Evolutionary conservation across 805 yeast genomes (phyloP).

Genomic region (Zygosaccharomyces kombuchaensis): DNA sequence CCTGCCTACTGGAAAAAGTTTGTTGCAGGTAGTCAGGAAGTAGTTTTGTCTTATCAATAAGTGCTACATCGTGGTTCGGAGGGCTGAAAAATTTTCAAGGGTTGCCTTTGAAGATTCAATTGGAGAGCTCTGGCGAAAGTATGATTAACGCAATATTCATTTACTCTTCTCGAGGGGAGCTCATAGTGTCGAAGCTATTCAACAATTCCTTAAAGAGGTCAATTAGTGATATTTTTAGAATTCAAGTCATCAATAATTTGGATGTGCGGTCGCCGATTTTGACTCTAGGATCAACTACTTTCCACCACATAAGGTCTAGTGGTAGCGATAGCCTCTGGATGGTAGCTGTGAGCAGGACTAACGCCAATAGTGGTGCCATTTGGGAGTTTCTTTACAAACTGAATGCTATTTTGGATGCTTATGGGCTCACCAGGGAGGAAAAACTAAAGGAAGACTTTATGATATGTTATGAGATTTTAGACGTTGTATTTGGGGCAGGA

Average conservation of each 20-base stretch:
- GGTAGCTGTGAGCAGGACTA: slow-evolving; percentile 85
- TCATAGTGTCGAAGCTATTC: slow-evolving; percentile 67
- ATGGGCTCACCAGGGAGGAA: slow-evolving; percentile 39
- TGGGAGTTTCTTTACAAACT: slow-evolving; percentile 74
- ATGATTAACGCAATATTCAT: slow-evolving; percentile 86
- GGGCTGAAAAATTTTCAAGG: not conserved
- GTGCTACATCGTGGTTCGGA: not conserved
- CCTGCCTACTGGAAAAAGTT: not conserved
- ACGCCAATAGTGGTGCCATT: slow-evolving; percentile 75
- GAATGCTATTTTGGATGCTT: slow-evolving; percentile 47
- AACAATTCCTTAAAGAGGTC: slow-evolving; percentile 73
- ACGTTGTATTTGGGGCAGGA: slow-evolving; percentile 48
- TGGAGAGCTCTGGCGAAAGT: not conserved
- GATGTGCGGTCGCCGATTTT: slow-evolving; percentile 61
- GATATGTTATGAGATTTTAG: slow-evolving; percentile 69
- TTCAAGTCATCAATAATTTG: slow-evolving; percentile 72
- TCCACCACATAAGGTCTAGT: slow-evolving; percentile 63
- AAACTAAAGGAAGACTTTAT: slow-evolving; percentile 62
- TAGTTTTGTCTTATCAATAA: not conserved
- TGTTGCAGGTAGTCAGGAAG: not conserved
- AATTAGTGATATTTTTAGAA: slow-evolving; percentile 83
- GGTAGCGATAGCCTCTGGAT: slow-evolving; percentile 57
- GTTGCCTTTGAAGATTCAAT: not conserved
- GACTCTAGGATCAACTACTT: slow-evolving; percentile 90
- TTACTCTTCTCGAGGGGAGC: slow-evolving; percentile 77